A percentile compares a stretch with the other conserved stretches of the same genome.
phyloP scores from a whole-genome alignment of 2,329 filamentous ascomycete species.

The Microdochium bolleyi region DNA sequence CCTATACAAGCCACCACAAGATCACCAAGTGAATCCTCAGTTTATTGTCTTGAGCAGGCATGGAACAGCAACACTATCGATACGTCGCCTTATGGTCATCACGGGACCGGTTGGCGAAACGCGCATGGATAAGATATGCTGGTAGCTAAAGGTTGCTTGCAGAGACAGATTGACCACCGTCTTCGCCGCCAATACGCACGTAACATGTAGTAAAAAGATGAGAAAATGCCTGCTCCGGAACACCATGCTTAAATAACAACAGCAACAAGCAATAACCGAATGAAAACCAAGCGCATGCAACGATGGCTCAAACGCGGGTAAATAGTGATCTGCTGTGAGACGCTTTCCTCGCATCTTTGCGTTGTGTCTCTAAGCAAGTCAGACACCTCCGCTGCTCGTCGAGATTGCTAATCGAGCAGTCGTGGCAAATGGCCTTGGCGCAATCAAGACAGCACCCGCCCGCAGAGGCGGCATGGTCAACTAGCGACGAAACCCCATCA shows the following conservation, averaged over 20 bases:
- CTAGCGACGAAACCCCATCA: conserved; percentile 19
- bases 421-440: conserved; percentile 47
- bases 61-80: too few species aligned
- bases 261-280: not conserved
- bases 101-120: too few species aligned
- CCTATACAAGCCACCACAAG: too few species aligned
- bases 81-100: too few species aligned
- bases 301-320: not conserved
- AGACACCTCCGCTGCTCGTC: conserved; percentile 46
- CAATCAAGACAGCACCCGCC: conserved; percentile 45
- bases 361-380: conserved; percentile 31
- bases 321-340: not conserved
- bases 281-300: not conserved
- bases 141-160: not conserved
- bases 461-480: conserved; percentile 29
- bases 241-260: not conserved
- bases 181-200: not conserved
- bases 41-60: too few species aligned
- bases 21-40: too few species aligned
- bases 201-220: not conserved
- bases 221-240: not conserved
- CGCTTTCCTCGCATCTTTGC: not conserved
- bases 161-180: not conserved
- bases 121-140: too few species aligned
- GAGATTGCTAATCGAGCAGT: conserved; percentile 51